Percentiles rank a stretch among this genome's conserved stretches.
Evolutionary conservation across 2,329 filamentous ascomycete genomes (phyloP).

Genomic region (Colletotrichum falcatum): DNA sequence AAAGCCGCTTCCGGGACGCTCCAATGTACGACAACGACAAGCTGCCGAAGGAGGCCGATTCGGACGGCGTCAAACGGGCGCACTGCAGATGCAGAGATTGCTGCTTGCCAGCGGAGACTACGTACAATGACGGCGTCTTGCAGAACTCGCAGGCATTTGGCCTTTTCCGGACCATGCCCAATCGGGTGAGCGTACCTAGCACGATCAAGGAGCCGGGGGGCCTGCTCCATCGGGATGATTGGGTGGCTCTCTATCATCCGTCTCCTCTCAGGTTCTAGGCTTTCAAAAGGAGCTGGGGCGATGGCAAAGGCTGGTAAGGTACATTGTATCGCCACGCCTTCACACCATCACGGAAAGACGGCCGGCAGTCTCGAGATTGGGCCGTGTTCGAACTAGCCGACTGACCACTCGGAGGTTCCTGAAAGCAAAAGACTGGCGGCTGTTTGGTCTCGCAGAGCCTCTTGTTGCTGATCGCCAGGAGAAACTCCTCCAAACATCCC

Average conservation of each 20-base stretch:
- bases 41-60: slow-evolving; percentile 23
- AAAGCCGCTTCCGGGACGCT: slow-evolving; percentile 37
- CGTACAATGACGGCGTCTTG: slow-evolving; percentile 34
- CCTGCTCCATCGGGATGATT: slow-evolving; percentile 19
- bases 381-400: slow-evolving; percentile 14
- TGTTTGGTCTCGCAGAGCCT: slow-evolving; percentile 30
- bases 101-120: slow-evolving; percentile 13
- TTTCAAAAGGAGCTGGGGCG: neutral
- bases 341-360: slow-evolving; percentile 11
- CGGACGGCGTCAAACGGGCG: slow-evolving; percentile 38
- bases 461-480: slow-evolving; percentile 34
- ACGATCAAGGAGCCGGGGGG: neutral
- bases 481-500: slow-evolving; percentile 6
- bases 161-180: slow-evolving; percentile 26
- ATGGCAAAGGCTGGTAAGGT: neutral
- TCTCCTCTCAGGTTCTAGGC: neutral
- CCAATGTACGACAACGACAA: slow-evolving; percentile 2
- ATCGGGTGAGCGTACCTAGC: slow-evolving; percentile 29
- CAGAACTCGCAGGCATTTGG: slow-evolving; percentile 20
- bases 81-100: slow-evolving; percentile 21
- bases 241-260: slow-evolving; percentile 4
- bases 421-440: neutral
- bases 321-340: slow-evolving; percentile 15
- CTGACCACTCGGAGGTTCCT: slow-evolving; percentile 20
- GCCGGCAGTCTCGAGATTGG: slow-evolving; percentile 17